A percentile compares a stretch with the other conserved stretches of the same genome.
These are phyloP conservation scores for Fusarium hainanense DNA, from an alignment of 2,329 filamentous ascomycete species.

Conservation along the genomic window DNA sequence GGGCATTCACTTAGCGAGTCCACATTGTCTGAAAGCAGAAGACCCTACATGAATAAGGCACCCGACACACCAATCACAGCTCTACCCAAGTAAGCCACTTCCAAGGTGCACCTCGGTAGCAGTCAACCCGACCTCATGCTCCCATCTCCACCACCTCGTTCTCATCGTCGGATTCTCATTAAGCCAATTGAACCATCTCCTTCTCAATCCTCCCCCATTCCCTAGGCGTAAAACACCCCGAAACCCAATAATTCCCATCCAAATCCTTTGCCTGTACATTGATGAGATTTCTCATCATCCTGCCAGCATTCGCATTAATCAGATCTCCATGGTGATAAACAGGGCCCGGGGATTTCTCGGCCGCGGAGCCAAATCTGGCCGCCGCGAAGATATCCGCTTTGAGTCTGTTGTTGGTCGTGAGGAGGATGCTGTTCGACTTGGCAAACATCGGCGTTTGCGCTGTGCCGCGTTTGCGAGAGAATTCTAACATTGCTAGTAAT, in stretches of 20 bases:
- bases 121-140: too few relatives aligned
- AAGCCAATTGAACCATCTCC: rapidly evolving
- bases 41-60: background rate
- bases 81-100: background rate
- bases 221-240: background rate
- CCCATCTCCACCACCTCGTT: too few relatives aligned
- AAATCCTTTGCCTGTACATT: background rate
- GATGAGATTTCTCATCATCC: rapidly evolving
- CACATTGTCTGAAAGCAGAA: background rate
- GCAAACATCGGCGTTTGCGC: background rate
- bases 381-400: background rate
- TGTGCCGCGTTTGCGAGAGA: background rate
- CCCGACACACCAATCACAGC: background rate
- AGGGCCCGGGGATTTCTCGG: background rate
- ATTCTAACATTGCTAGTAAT: background rate
- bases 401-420: background rate
- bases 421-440: background rate
- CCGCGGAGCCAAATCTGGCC: background rate
- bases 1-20: rapidly evolving
- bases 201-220: background rate
- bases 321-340: background rate
- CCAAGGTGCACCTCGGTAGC: background rate
- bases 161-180: background rate
- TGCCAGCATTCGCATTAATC: rapidly evolving
- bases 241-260: rapidly evolving